Conservation (phyloP, 495 filamentous ascomycete species). For the Bacidia gigantensis region DNA sequence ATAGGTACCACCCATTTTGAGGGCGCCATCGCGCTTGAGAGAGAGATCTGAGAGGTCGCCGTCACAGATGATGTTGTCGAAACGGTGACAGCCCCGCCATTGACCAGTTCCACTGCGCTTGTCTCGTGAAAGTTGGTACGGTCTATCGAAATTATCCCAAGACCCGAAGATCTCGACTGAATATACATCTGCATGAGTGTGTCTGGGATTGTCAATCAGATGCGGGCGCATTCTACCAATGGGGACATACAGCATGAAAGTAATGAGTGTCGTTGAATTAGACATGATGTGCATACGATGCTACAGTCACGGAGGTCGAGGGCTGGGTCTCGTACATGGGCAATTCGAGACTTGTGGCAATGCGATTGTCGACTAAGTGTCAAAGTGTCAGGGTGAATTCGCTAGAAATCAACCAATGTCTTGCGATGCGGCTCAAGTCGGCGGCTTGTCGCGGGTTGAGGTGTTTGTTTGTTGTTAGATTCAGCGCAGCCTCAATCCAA, state of each 20-base stretch:
- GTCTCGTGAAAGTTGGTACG: constrained; percentile 70
- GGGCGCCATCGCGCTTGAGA: constrained; percentile 54
- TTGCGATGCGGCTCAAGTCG: too few relatives aligned
- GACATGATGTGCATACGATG: constrained; percentile 33
- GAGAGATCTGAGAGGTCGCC: constrained; percentile 41
- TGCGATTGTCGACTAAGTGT: too few relatives aligned
- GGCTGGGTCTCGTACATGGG: too few relatives aligned
- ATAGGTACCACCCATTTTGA: constrained; percentile 87
- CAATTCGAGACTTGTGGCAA: too few relatives aligned
- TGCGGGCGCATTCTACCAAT: constrained; percentile 12
- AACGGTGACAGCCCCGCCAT: constrained; percentile 76
- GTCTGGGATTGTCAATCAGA: constrained; percentile 29
- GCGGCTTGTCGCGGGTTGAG: not conserved
- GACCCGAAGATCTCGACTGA: constrained; percentile 75
- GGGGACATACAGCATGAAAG: constrained; percentile 55
- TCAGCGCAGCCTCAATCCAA: not conserved
- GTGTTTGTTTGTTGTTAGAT: not conserved
- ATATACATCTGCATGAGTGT: constrained; percentile 49
- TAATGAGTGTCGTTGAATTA: constrained; percentile 55
- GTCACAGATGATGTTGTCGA: constrained; percentile 73
- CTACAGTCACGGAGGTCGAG: too few relatives aligned
- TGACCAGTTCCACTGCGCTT: constrained; percentile 50
- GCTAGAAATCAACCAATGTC: not conserved
- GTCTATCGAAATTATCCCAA: constrained; percentile 78
- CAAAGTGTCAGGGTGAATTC: too few relatives aligned